These are phyloP conservation scores for Penicillium odoratum DNA, from an alignment of 495 filamentous ascomycete species.

Conservation along the genomic window DNA sequence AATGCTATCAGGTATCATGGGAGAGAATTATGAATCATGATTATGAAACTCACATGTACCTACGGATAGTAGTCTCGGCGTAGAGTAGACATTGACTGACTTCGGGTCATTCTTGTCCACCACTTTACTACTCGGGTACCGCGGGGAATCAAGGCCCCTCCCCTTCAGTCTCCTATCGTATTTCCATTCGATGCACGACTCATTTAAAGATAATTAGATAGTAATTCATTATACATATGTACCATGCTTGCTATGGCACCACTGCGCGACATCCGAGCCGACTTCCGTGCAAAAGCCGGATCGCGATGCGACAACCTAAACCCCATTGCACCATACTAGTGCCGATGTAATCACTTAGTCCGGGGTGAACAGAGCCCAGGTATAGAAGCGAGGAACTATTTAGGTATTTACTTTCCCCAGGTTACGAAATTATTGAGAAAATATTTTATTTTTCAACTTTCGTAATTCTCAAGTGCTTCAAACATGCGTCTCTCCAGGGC, in stretches of 20 bases:
- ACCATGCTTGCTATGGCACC: no score
- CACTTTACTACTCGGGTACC: no score
- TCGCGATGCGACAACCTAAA: constrained; percentile 9
- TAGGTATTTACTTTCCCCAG: no score
- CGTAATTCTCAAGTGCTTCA: not conserved
- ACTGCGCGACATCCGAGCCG: constrained; percentile 1
- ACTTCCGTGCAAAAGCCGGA: constrained; percentile 1
- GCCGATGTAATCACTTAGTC: not conserved
- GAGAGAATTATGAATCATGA: not conserved
- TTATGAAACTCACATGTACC: not conserved
- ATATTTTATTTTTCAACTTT: not conserved
- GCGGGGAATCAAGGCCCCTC: no score
- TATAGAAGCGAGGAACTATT: not conserved
- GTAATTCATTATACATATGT: no score
- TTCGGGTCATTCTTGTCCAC: no score
- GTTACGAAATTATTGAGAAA: not conserved
- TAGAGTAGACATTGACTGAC: no score
- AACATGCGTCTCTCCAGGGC: not conserved
- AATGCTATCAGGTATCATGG: not conserved
- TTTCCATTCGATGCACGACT: no score
- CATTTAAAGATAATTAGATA: no score
- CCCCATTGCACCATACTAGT: not conserved
- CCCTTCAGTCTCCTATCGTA: no score
- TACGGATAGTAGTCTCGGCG: not conserved
- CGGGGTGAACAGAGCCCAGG: not conserved